Conservation (phyloP, 2,329 filamentous ascomycete genomes). For the Penicillium sp. region DNA sequence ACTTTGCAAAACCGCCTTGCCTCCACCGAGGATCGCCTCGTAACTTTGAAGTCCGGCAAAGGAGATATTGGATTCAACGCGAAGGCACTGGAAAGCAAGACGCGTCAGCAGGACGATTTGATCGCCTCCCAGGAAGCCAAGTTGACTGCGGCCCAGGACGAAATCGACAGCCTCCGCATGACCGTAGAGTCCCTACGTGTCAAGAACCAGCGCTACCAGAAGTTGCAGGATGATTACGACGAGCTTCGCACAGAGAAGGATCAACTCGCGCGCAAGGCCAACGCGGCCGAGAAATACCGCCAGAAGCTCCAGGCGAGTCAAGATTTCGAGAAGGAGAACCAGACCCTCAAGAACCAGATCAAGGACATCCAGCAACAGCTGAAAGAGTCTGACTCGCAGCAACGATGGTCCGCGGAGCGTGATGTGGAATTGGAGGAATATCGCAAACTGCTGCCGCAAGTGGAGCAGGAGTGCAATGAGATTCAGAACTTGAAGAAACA, state of each 20-base stretch:
- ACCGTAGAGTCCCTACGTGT: slow-evolving; percentile 47
- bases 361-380: slow-evolving; percentile 50
- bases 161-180: slow-evolving; percentile 48
- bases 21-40: slow-evolving; percentile 53
- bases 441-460: slow-evolving; percentile 47
- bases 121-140: slow-evolving; percentile 72
- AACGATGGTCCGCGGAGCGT: slow-evolving; percentile 42
- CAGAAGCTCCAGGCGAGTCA: slow-evolving; percentile 53
- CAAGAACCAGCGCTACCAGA: slow-evolving; percentile 49
- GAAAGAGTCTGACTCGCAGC: slow-evolving; percentile 47
- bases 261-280: slow-evolving; percentile 49
- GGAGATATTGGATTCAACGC: slow-evolving; percentile 50
- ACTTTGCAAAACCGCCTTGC: slow-evolving; percentile 48
- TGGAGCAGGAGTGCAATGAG: slow-evolving; percentile 52
- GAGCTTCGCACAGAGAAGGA: slow-evolving; percentile 52
- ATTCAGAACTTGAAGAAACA: slow-evolving; percentile 52
- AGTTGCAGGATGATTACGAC: slow-evolving; percentile 53
- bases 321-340: slow-evolving; percentile 52
- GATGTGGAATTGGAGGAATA: slow-evolving; percentile 48
- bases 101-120: slow-evolving; percentile 65
- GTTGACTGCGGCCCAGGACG: slow-evolving; percentile 55
- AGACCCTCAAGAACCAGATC: slow-evolving; percentile 48
- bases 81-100: slow-evolving; percentile 53
- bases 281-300: slow-evolving; percentile 52
- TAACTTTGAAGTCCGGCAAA: slow-evolving; percentile 53